Evolutionary conservation across 768 basidiomycete genomes (phyloP), one percentile per base, ranked within the genome.

Genomic region (Pholiota molesta): DNA sequence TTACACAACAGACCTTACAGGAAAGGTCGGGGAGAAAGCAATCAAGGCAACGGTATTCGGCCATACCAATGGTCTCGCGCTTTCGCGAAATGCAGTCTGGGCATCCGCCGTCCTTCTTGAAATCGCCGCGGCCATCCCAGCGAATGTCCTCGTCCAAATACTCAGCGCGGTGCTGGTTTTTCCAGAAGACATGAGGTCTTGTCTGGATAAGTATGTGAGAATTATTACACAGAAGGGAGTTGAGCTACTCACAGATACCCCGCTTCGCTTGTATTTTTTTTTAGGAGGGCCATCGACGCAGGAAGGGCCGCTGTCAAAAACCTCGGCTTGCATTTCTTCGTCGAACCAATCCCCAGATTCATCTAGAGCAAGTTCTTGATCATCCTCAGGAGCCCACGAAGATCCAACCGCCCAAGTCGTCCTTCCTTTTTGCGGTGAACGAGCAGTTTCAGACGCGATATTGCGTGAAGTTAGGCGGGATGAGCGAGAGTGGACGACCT

Each of bases 1-100:
- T 37, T 4, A 64, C 39, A 52, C 53, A 57, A 23, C 63, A 64
- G 1, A 7, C 3, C 3, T 28, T 29, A 21, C 59, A 64, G 0
- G 44, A n/a, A 1, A 64, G 55, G 19, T 60, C 60, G 1, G 63
- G 59, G 8, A 51, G 3, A 29, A 57, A 61, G 28, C 63, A 64
- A 14, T 64, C 63, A 5, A n/a, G 11, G n/a, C 63, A 64, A 2
- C 59, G 49, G 49, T 52, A 61, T 35, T 42, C 8, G 13, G 39
- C 39, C 1, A 4, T n/a, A 1, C 2, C 39, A n/a, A 40, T 6
- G 14, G 1, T 1, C 6, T 40, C 6, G 4, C 11, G 39, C n/a
- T 40, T 40, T 17, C n/a, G 5, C 1, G 39, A 40, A 1, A 17
- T 14, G 39, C 39, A 40, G 6, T 40, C 39, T 11, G 39, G 39